Conservation (phyloP, 768 basidiomycete genomes). For the Fistulinella prunicolor region DNA sequence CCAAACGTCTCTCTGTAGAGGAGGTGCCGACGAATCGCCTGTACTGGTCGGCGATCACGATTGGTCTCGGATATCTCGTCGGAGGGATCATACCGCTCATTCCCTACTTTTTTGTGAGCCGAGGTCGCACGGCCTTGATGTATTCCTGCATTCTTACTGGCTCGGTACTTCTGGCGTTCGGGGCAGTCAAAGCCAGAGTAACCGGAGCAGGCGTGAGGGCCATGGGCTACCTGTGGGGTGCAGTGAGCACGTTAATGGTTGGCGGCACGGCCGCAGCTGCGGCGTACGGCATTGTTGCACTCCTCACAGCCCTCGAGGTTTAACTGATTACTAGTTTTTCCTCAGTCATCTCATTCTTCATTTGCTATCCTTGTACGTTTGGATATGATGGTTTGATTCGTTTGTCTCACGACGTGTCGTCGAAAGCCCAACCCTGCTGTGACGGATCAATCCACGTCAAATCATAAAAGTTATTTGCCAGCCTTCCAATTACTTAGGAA, state of each 20-base stretch:
- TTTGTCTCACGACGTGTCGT: too few species aligned
- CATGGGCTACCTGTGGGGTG: slow-evolving; percentile 81
- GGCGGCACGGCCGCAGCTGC: slow-evolving; percentile 88
- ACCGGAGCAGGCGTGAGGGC: slow-evolving; percentile 73
- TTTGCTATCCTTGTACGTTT: too few species aligned
- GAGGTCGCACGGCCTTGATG: slow-evolving; percentile 63
- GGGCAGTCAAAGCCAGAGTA: slow-evolving; percentile 83
- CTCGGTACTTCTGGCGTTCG: slow-evolving; percentile 83
- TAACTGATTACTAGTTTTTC: too few species aligned
- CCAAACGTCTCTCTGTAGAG: slow-evolving; percentile 45
- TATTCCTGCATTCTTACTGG: slow-evolving; percentile 83
- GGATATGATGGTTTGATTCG: too few species aligned
- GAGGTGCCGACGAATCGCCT: slow-evolving; percentile 83
- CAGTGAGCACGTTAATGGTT: slow-evolving; percentile 80
- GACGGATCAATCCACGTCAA: too few species aligned
- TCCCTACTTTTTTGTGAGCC: slow-evolving; percentile 86
- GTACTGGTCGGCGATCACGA: slow-evolving; percentile 90
- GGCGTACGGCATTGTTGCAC: slow-evolving; percentile 56
- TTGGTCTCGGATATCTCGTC: slow-evolving; percentile 90
- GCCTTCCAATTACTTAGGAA: too few species aligned
- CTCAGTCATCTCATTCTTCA: too few species aligned
- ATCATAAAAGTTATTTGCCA: too few species aligned
- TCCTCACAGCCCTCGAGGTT: slow-evolving; percentile 48
- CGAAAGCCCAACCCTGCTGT: too few species aligned
- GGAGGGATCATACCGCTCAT: slow-evolving; percentile 92